Base-by-base conservation (phyloP, 371 early-diverging fungal genomes). In the Lichtheimia ramosa region DNA sequence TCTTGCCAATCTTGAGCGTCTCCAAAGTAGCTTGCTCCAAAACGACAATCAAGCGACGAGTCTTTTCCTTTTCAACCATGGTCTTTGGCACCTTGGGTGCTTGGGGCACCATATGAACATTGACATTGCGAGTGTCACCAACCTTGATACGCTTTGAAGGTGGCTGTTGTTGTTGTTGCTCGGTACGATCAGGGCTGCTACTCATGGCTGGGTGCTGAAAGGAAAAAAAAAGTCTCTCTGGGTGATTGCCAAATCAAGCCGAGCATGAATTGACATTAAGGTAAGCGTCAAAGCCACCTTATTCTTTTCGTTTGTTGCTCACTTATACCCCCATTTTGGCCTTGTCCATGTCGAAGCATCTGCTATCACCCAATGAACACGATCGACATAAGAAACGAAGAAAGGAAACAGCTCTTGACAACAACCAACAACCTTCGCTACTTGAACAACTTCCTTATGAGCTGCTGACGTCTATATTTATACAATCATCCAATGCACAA, bases 1-100 rank as follows among this genome's bases (percentile, higher is more conserved):
- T 85, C 67, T 94, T 96, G 42, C 93, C 92, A 43, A 96, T 86
- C 79, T 95, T 95, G 66, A 92, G 92, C n/a, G 95, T 96, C 73
- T 96, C 97, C 27, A 98, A 81, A 48, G 91, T 88, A 4, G 97
- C 96, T 20, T 87, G 83, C 71, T 94, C 93, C 34, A 97, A 82
- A 34, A 98, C 89, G 23, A 97, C 97, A 65, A 97, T 96, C 53
- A 97, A 78, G n/a, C 98, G 87, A 50, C 87, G 89, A 18, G 89
- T 81, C 50, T 86, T 83, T 64, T 88, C 92, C 63, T 88, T 90
- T 58, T 93, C 91, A 5, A 75, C 75, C 7, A 73, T 58, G 3
- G 93, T 88, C 69, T 88, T 90, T 40, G 92, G 92, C 24, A 93
- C 75, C 66, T 87, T 88, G 55, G 93, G 93, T 49, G 89, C 90